phyloP scores from a whole-genome alignment of 2,329 filamentous ascomycete genomes.

The Claviceps digitariae region DNA sequence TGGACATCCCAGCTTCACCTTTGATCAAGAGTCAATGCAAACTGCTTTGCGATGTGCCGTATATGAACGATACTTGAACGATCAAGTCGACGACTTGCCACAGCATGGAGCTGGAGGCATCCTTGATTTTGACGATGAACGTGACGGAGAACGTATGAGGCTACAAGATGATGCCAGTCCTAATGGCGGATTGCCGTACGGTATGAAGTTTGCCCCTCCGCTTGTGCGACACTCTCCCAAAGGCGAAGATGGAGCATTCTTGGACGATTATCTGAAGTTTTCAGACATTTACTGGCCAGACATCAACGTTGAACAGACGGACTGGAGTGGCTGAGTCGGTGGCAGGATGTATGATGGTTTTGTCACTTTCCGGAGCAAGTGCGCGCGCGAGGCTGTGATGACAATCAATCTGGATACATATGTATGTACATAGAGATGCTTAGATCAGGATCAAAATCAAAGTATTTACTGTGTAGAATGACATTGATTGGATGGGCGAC shows the following conservation, averaged over 20 bases:
- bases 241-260: constrained; percentile 24
- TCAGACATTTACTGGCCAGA: too few relatives aligned
- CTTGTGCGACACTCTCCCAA: constrained; percentile 25
- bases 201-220: constrained; percentile 15
- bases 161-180: constrained; percentile 23
- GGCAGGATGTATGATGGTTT: background rate
- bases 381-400: background rate
- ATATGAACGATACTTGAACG: constrained; percentile 24
- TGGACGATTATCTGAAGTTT: constrained; percentile 16
- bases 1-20: constrained; percentile 27
- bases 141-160: constrained; percentile 18
- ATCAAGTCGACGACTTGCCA: constrained; percentile 17
- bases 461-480: background rate
- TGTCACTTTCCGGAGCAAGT: background rate
- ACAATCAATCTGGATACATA: background rate
- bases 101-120: constrained; percentile 25
- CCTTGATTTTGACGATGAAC: constrained; percentile 26
- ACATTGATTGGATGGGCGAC: background rate
- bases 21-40: constrained; percentile 32
- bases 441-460: background rate
- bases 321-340: constrained; percentile 2
- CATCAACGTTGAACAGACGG: too few relatives aligned
- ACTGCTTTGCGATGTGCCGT: constrained; percentile 23
- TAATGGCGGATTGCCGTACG: constrained; percentile 22
- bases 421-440: background rate